Percentiles rank a stretch among this genome's conserved stretches.
Conservation (phyloP, 164 flowering plant species). For the Euptelea pleiosperma region DNA sequence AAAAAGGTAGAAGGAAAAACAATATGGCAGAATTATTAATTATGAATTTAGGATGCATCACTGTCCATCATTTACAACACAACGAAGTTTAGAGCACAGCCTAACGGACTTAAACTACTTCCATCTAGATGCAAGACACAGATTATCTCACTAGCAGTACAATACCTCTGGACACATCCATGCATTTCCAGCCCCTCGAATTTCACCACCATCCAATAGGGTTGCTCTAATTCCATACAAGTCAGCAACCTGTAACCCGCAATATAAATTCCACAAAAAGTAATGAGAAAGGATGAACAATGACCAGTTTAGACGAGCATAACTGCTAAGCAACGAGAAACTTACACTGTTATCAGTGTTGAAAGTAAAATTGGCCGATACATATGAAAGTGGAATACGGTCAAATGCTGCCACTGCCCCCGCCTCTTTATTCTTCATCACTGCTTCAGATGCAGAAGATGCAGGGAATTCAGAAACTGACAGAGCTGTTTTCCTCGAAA, state of each 20-base stretch:
- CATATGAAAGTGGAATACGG: conserved; percentile 79
- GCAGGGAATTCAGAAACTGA: conserved; percentile 42
- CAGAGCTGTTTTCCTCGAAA: conserved; percentile 59
- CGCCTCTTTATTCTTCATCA: conserved; percentile 73
- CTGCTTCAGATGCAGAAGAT: conserved; percentile 71
- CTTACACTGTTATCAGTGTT: conserved; percentile 91
- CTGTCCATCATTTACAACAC: too few relatives aligned
- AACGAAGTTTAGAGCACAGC: too few relatives aligned
- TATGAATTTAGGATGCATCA: too few relatives aligned
- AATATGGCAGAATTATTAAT: too few relatives aligned
- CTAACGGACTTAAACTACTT: not conserved
- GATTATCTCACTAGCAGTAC: conserved; percentile 1
- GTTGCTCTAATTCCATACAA: conserved; percentile 93
- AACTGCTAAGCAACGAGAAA: conserved; percentile 6
- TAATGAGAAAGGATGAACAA: not conserved
- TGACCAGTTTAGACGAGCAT: conserved; percentile 4
- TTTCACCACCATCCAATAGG: conserved; percentile 99
- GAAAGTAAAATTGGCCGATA: conserved; percentile 92
- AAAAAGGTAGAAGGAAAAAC: too few relatives aligned
- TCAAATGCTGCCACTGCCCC: conserved; percentile 99
- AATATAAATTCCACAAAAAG: not conserved
- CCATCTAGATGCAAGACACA: not conserved
- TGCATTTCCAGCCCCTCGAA: conserved; percentile 97
- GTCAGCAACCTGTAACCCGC: conserved; percentile 73
- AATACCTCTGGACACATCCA: conserved; percentile 98